These are phyloP conservation scores for Amphibolis antarctica DNA, from an alignment of 106 monocot species.

Conservation along the genomic window DNA sequence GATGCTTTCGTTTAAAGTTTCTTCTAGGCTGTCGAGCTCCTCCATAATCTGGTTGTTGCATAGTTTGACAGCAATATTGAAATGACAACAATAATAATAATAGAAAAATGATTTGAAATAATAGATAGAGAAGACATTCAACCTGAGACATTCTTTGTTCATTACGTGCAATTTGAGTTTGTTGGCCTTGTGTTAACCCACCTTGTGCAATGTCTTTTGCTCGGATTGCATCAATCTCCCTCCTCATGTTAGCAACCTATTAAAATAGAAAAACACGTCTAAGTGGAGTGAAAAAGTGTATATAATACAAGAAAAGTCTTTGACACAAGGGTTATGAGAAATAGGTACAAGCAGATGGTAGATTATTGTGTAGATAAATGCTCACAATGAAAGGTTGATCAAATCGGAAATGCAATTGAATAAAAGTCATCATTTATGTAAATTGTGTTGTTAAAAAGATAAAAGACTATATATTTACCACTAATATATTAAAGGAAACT, in stretches of 20 bases:
- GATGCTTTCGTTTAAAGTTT: conserved; percentile 98
- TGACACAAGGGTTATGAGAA: no score
- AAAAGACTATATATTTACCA: no score
- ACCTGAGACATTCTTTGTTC: conserved; percentile 94
- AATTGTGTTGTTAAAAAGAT: no score
- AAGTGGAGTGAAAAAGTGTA: neutral
- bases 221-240: conserved; percentile 92
- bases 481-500: no score
- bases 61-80: neutral
- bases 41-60: conserved; percentile 51
- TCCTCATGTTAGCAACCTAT: conserved; percentile 94
- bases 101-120: neutral
- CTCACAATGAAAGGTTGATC: no score
- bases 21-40: conserved; percentile 93
- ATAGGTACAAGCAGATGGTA: no score
- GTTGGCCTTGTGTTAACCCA: conserved; percentile 96
- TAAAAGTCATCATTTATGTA: no score
- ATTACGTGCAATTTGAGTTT: conserved; percentile 98
- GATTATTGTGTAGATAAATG: no score
- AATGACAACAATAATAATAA: neutral
- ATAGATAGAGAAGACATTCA: conserved; percentile 5
- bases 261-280: conserved; percentile 7
- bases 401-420: no score
- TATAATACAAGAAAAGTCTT: neutral
- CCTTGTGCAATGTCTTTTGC: conserved; percentile 96